phyloP scores from a whole-genome alignment of 2,329 filamentous ascomycete genomes.

The Claviceps capensis region DNA sequence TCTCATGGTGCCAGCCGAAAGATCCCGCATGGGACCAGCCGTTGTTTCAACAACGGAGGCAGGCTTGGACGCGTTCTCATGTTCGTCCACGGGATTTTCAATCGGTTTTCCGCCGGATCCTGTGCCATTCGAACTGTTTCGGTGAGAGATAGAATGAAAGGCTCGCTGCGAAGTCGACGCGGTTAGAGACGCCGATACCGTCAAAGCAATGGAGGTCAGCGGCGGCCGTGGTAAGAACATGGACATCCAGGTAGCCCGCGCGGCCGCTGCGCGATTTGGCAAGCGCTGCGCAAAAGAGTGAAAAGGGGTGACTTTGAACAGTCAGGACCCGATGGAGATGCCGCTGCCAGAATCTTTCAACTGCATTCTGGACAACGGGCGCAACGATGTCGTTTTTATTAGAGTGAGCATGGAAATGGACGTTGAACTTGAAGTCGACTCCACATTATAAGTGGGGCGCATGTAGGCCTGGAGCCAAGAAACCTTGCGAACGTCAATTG shows the following conservation, averaged over 20 bases:
- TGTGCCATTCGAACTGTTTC: slow-evolving; percentile 7
- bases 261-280: background rate
- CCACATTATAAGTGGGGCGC: no score
- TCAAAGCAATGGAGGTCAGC: slow-evolving; percentile 14
- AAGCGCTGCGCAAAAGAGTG: background rate
- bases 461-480: no score
- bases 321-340: background rate
- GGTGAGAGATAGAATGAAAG: slow-evolving; percentile 12
- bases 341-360: background rate
- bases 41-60: slow-evolving; percentile 15
- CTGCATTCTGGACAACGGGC: background rate
- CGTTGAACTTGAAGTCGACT: no score
- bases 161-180: slow-evolving; percentile 6
- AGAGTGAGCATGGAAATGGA: no score
- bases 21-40: slow-evolving; percentile 15
- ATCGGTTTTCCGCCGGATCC: slow-evolving; percentile 15
- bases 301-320: background rate
- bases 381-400: background rate
- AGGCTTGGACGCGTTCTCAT: slow-evolving; percentile 16
- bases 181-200: slow-evolving; percentile 12
- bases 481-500: no score
- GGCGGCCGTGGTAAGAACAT: slow-evolving; percentile 17
- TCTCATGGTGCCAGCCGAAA: slow-evolving; percentile 14
- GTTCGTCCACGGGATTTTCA: slow-evolving; percentile 13
- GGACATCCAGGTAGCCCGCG: slow-evolving; percentile 16